phyloP scores from a whole-genome alignment of 768 basidiomycete species.

The Pisolithus tinctorius region DNA sequence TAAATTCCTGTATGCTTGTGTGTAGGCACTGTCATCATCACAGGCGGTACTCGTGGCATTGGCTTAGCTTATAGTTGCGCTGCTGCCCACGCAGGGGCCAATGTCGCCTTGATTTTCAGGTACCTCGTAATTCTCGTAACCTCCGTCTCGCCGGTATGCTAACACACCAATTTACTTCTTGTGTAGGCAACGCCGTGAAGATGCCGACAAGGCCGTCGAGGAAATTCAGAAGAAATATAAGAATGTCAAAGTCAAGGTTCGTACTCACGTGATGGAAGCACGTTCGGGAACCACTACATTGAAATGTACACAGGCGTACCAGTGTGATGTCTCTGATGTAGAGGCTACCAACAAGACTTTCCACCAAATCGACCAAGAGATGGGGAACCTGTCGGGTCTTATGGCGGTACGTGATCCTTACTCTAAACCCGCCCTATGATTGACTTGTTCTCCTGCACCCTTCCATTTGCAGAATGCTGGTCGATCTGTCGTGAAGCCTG shows the following conservation, averaged over 20 bases:
- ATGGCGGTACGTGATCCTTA: constrained; percentile 38
- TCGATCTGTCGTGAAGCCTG: constrained; percentile 56
- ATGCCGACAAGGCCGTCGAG: constrained; percentile 43
- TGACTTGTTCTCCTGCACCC: neutral
- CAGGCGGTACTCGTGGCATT: constrained; percentile 59
- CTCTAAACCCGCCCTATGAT: too few species aligned
- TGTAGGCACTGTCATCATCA: constrained; percentile 47
- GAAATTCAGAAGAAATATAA: constrained; percentile 41
- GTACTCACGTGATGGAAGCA: neutral
- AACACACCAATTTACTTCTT: neutral
- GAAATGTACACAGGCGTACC: constrained; percentile 39
- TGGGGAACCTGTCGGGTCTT: constrained; percentile 44
- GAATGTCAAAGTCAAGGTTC: constrained; percentile 34
- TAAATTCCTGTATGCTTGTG: constrained; percentile 6
- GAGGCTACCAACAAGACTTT: constrained; percentile 39
- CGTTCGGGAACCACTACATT: neutral
- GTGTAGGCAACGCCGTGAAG: constrained; percentile 2
- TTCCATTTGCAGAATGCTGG: constrained; percentile 45
- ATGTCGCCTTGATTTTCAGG: constrained; percentile 61
- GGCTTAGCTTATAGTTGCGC: constrained; percentile 49
- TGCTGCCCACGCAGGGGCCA: constrained; percentile 47
- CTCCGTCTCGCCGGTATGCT: neutral
- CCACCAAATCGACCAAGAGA: constrained; percentile 40
- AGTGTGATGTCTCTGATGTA: constrained; percentile 53
- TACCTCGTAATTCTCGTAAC: constrained; percentile 1